Percentiles rank a stretch among this genome's conserved stretches.
Evolutionary conservation across 306 rosid species (phyloP).

Genomic region (Hylodesmum podocarpum): DNA sequence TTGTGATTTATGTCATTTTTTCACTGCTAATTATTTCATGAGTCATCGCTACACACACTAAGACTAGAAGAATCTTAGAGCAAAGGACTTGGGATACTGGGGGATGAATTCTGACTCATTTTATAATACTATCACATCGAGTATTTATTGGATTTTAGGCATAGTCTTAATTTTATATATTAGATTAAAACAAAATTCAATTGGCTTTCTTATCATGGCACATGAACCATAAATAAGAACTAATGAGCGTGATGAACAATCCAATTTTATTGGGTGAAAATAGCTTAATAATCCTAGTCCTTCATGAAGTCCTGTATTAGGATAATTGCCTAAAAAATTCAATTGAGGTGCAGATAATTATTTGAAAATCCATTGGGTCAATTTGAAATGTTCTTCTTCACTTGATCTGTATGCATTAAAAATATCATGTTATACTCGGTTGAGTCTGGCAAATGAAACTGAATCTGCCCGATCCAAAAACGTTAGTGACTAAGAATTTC

Average conservation of each 20-base stretch:
- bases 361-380: not conserved
- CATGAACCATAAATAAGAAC: not conserved
- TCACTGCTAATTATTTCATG: not conserved
- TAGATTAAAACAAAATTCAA: too few relatives aligned
- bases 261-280: not conserved
- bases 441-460: not conserved
- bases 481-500: not conserved
- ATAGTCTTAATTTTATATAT: too few relatives aligned
- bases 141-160: too few relatives aligned
- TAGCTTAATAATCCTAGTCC: not conserved
- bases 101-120: too few relatives aligned
- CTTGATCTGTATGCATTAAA: too few relatives aligned
- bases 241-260: not conserved
- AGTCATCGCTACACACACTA: too few relatives aligned
- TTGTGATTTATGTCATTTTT: not conserved
- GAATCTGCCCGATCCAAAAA: not conserved
- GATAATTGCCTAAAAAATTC: not conserved
- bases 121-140: too few relatives aligned
- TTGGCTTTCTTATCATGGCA: not conserved
- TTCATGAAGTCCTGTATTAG: not conserved
- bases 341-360: not conserved
- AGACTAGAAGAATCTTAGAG: too few relatives aligned
- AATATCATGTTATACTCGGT: not conserved
- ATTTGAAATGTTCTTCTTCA: not conserved
- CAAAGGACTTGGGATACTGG: too few relatives aligned